A percentile compares a stretch with the other conserved stretches of the same genome.
phyloP scores from a whole-genome alignment of 2,329 filamentous ascomycete genomes.

The Fusarium newnesense region DNA sequence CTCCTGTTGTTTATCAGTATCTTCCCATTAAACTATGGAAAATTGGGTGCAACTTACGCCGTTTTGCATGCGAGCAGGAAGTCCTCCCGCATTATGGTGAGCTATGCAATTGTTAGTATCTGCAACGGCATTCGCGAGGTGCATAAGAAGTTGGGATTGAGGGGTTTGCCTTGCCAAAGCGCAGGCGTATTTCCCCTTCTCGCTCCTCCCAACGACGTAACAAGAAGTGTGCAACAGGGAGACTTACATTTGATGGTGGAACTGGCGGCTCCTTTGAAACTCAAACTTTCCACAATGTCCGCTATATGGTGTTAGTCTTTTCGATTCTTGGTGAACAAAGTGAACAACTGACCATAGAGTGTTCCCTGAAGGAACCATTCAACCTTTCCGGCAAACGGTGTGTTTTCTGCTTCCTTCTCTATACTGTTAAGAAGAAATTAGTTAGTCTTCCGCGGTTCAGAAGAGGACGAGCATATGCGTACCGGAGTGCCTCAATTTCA shows the following conservation, averaged over 20 bases:
- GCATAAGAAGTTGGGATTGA: background rate
- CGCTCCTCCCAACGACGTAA: background rate
- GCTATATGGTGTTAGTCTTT: background rate
- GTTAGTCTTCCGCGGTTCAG: background rate
- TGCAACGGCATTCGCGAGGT: background rate
- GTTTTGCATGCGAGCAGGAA: slow-evolving; percentile 38
- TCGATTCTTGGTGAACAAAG: background rate
- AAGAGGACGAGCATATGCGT: background rate
- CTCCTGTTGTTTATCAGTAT: slow-evolving; percentile 32
- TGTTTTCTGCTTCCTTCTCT: background rate
- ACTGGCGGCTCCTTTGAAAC: slow-evolving; percentile 27
- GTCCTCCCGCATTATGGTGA: background rate
- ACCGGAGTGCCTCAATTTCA: background rate
- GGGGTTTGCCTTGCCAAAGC: background rate
- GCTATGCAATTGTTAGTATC: background rate
- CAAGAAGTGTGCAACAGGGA: background rate
- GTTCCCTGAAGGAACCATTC: background rate
- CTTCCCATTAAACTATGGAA: background rate
- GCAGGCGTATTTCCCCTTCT: too few relatives aligned
- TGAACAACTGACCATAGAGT: background rate
- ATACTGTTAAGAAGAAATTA: background rate
- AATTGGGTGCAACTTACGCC: slow-evolving; percentile 6
- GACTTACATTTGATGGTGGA: background rate
- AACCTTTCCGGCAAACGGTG: background rate
- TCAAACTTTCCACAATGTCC: slow-evolving; percentile 9